Conservation (phyloP, 352 stramenopile species). For the Phytophthora brassicae region DNA sequence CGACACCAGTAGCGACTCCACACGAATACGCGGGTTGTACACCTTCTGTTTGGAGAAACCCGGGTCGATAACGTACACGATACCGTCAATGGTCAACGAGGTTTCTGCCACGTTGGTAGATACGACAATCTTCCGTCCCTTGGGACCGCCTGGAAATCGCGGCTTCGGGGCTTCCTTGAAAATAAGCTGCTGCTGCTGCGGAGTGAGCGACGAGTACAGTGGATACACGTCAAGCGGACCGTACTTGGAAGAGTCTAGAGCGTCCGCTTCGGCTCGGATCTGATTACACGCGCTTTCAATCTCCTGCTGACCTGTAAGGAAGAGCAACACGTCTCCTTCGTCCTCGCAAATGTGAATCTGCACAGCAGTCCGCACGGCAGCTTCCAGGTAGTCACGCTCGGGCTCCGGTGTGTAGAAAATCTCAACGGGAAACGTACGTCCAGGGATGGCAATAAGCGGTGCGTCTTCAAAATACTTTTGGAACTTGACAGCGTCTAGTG, state of each 20-base stretch:
- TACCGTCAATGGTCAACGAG: conserved; percentile 99
- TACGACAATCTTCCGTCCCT: conserved; percentile 97
- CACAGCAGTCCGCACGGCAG: conserved; percentile 76
- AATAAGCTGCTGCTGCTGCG: conserved; percentile 99
- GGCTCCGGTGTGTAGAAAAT: conserved; percentile 98
- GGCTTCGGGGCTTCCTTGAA: conserved; percentile 97
- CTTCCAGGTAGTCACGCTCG: conserved; percentile 98
- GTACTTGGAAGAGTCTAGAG: conserved; percentile 93
- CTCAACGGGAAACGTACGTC: conserved; percentile 97
- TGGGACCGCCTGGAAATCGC: conserved; percentile 78
- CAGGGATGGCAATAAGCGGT: conserved; percentile 93
- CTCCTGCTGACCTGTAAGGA: conserved; percentile 98
- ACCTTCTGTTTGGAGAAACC: conserved; percentile 99
- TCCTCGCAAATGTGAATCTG: conserved; percentile 98
- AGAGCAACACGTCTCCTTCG: conserved; percentile 98
- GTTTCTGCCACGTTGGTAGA: conserved; percentile 99
- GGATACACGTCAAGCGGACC: conserved; percentile 92
- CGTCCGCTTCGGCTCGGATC: conserved; percentile 89
- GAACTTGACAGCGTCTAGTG: conserved; percentile 97
- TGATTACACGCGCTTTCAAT: conserved; percentile 96
- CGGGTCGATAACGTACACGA: conserved; percentile 99
- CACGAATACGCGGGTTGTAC: conserved; percentile 98
- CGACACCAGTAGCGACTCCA: conserved; percentile 98
- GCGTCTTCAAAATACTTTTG: conserved; percentile 94
- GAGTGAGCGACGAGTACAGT: conserved; percentile 98